Evolutionary conservation across 208 protist genomes (phyloP).

Genomic region (Trypanosoma lewisi): DNA sequence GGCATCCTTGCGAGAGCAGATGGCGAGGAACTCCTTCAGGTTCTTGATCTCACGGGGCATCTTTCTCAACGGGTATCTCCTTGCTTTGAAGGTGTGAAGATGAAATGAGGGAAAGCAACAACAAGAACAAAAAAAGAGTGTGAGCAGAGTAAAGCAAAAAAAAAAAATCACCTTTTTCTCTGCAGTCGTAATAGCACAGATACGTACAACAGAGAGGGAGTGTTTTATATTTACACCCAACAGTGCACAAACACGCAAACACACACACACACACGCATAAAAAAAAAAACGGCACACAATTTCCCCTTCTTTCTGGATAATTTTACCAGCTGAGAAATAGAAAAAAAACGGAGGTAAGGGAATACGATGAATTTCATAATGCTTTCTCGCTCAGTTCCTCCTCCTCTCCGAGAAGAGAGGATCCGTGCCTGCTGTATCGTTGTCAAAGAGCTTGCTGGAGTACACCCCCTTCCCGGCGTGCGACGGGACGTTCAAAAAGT

Average conservation of each 20-base stretch:
- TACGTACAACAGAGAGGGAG: no score
- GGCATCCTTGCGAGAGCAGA: slow-evolving; percentile 91
- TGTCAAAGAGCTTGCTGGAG: slow-evolving; percentile 48
- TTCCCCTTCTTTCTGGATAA: no score
- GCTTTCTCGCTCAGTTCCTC: slow-evolving; percentile 17
- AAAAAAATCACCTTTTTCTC: no score
- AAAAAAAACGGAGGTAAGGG: no score
- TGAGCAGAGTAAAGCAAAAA: slow-evolving; percentile 10
- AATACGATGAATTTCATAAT: no score
- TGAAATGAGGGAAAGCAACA: slow-evolving; percentile 5
- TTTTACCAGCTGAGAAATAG: no score
- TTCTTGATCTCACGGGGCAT: slow-evolving; percentile 92
- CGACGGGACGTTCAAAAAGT: slow-evolving; percentile 72
- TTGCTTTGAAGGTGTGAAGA: slow-evolving; percentile 14
- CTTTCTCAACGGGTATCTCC: slow-evolving; percentile 15
- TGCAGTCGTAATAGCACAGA: no score
- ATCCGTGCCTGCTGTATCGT: slow-evolving; percentile 42
- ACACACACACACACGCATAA: not conserved
- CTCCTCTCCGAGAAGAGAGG: slow-evolving; percentile 23
- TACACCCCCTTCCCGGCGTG: slow-evolving; percentile 61
- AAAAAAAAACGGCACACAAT: not conserved
- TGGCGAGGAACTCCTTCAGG: slow-evolving; percentile 92
- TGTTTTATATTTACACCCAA: no score
- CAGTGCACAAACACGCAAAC: slow-evolving; percentile 1
- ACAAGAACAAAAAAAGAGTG: no score